Evolutionary conservation across 2,329 filamentous ascomycete genomes (phyloP).

Genomic region (Nemania bipapillata): DNA sequence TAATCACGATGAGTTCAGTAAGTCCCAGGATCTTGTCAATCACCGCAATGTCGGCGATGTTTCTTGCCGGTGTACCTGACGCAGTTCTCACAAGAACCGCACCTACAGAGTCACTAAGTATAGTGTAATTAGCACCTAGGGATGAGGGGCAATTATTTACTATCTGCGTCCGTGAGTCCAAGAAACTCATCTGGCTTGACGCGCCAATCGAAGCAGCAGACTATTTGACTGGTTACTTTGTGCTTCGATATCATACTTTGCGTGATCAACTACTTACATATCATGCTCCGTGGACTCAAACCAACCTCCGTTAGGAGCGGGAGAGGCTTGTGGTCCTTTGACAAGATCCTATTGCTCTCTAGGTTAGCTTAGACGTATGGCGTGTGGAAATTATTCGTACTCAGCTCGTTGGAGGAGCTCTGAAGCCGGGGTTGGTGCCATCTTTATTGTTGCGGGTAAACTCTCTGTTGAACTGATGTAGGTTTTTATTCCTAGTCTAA

Average conservation of each 20-base stretch:
- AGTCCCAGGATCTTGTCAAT: not conserved
- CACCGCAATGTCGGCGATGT: slow-evolving; percentile 11
- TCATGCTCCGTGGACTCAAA: slow-evolving; percentile 13
- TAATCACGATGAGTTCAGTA: slow-evolving; percentile 12
- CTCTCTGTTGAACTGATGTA: not conserved
- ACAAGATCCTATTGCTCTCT: not conserved
- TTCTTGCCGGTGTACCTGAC: slow-evolving; percentile 8
- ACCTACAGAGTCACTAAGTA: not conserved
- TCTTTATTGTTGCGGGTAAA: not conserved
- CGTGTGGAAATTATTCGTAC: not conserved
- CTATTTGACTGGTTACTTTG: not conserved
- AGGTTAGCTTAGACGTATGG: not conserved
- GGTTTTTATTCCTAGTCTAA: not conserved
- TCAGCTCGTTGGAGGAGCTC: slow-evolving; percentile 18
- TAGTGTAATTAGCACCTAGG: no score
- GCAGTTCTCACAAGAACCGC: slow-evolving; percentile 4
- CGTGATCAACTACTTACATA: slow-evolving; percentile 9
- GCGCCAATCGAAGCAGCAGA: slow-evolving; percentile 21
- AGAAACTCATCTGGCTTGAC: slow-evolving; percentile 19
- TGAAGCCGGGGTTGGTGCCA: slow-evolving; percentile 9
- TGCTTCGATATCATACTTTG: not conserved
- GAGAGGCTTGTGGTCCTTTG: slow-evolving; percentile 7
- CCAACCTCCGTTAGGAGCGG: not conserved
- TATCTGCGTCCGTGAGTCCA: not conserved
- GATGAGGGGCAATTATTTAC: not conserved